phyloP scores from a whole-genome alignment of 2,329 filamentous ascomycete species.

The Ceratocystis lukuohia region DNA sequence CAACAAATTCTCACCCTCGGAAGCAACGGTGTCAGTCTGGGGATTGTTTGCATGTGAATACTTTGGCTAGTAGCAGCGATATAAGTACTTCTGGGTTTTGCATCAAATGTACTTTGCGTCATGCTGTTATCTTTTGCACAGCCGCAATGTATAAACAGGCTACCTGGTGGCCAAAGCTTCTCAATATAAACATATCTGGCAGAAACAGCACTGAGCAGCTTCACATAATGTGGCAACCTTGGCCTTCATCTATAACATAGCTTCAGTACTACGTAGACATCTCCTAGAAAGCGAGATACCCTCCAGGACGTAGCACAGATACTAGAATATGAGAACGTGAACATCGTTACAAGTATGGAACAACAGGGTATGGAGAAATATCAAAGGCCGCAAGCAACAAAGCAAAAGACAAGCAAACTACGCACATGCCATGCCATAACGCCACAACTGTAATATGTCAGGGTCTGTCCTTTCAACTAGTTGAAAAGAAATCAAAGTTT shows the following conservation, averaged over 20 bases:
- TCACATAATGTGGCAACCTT: not conserved
- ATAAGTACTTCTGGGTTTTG: not conserved
- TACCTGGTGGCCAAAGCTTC: not conserved
- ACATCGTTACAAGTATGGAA: not conserved
- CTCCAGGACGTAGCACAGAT: no score
- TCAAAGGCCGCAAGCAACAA: not conserved
- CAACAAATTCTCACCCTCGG: not conserved
- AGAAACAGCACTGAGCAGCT: not conserved
- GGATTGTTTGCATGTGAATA: not conserved
- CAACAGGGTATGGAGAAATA: constrained; percentile 6
- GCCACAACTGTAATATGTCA: not conserved
- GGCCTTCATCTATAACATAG: not conserved
- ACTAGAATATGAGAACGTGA: not conserved
- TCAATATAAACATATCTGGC: not conserved
- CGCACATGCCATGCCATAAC: not conserved
- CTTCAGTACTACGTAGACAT: not conserved
- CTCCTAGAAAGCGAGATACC: not conserved
- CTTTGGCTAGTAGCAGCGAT: not conserved
- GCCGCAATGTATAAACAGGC: not conserved
- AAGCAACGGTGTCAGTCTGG: no score
- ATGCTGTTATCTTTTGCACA: not conserved
- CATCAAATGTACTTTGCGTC: not conserved
- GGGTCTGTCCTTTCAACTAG: not conserved
- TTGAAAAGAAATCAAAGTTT: constrained; percentile 16
- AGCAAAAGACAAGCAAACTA: not conserved